Base-by-base conservation (phyloP, 2,329 filamentous ascomycete genomes). In the Aspergillus ibericus region DNA sequence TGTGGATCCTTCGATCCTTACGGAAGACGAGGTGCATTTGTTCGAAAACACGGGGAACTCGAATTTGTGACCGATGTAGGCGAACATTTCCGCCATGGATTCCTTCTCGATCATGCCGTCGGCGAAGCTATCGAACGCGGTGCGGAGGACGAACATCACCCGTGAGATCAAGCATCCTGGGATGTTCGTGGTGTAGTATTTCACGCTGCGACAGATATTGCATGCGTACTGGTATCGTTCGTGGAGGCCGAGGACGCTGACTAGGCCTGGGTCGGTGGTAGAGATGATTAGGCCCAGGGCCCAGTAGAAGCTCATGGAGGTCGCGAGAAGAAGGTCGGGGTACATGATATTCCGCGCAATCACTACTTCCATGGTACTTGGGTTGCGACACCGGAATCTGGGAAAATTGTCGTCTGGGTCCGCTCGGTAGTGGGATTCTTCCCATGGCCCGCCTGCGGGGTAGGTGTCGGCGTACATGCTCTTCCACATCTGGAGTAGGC, bases 141-240 rank as follows among this genome's bases (percentile, higher is more conserved):
- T 64, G 12, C 68, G 67, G 16, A 71, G 60, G 3, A 67, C 63
- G 35, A 71, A 71, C 63, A 70, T 70, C n/a, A 70, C 60, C 10
- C 69, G 69, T 12, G 66, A 69, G 2, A 70, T 61, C 5, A 71
- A 40, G 32, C 56, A 67, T 1, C 69, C 69, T 9, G 69, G 69
- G n/a, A 64, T 60, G 3, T 60, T 64, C 22, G 61, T 60, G 12
- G 69, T 52, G 50, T 69, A 71, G 50, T 68, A 71, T 47, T 66
- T 68, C 63, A 70, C 66, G 55, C 68, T 71, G 35, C 69, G 68
- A 40, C 69, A 71, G 53, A 71, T 71, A 42, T 70, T 66, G 59
- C 69, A 70, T 16, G 68, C 69, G 25, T 61, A 63, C 35, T 66
- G 58, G 60, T 71, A 71, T 25, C 68, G 69, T 27, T 70, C 65